Evolutionary conservation across 208 protist genomes (phyloP).

Genomic region (Novymonas esmeraldas): DNA sequence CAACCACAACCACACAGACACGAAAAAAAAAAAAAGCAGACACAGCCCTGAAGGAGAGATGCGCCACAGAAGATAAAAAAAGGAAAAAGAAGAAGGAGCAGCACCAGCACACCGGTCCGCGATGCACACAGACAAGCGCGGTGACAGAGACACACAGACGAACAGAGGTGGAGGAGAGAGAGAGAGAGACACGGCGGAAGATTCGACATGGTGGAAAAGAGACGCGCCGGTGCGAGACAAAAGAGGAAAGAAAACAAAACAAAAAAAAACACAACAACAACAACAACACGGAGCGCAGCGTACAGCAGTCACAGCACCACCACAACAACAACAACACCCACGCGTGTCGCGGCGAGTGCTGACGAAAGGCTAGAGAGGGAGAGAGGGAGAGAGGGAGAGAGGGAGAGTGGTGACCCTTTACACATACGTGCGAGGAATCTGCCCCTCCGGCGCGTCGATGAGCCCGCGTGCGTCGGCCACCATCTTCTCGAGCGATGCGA

Average conservation of each 20-base stretch:
- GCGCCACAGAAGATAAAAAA: background rate
- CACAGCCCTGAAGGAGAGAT: background rate
- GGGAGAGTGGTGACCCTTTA: background rate
- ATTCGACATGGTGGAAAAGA: background rate
- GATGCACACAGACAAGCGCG: background rate
- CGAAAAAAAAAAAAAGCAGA: background rate
- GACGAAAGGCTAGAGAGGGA: slow-evolving; percentile 5
- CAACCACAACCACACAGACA: background rate
- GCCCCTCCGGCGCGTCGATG: slow-evolving; percentile 38
- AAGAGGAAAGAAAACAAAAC: background rate
- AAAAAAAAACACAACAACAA: background rate
- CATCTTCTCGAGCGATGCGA: slow-evolving; percentile 40
- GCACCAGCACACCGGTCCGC: background rate
- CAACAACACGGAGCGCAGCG: background rate
- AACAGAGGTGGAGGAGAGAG: slow-evolving; percentile 2
- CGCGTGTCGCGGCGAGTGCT: background rate
- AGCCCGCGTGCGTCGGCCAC: slow-evolving; percentile 37
- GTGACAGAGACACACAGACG: slow-evolving; percentile 1
- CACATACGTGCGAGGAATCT: slow-evolving; percentile 33
- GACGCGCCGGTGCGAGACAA: background rate
- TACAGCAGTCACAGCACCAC: background rate
- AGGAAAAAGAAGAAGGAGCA: background rate
- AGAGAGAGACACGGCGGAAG: background rate
- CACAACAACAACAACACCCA: background rate
- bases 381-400: background rate